These are phyloP conservation scores for Aspergillus luchuensis DNA, from an alignment of 2,329 filamentous ascomycete species.

Conservation along the genomic window DNA sequence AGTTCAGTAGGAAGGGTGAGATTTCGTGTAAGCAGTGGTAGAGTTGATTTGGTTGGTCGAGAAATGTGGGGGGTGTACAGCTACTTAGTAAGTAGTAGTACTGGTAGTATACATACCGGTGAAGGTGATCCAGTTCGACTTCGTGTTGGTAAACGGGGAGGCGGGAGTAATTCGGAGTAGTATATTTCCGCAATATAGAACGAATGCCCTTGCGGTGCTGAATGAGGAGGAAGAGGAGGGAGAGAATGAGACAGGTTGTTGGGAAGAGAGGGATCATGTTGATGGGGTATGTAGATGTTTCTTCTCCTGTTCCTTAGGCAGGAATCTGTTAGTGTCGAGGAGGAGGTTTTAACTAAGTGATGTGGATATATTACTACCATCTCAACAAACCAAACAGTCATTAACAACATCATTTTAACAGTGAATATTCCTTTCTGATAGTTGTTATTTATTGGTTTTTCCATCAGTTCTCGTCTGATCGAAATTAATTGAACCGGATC, in stretches of 20 bases:
- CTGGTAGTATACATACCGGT: not conserved
- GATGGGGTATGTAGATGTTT: not conserved
- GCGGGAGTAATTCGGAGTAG: not conserved
- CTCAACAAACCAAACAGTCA: too few species aligned
- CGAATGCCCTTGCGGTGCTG: constrained; percentile 9
- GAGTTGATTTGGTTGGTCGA: not conserved
- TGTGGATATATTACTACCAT: too few species aligned
- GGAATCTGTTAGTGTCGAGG: too few species aligned
- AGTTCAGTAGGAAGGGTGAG: too few species aligned
- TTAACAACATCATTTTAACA: too few species aligned
- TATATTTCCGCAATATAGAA: not conserved
- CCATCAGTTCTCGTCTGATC: too few species aligned
- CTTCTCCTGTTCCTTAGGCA: too few species aligned
- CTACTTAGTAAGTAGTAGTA: too few species aligned
- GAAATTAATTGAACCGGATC: too few species aligned
- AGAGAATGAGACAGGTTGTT: constrained; percentile 22
- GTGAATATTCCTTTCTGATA: too few species aligned
- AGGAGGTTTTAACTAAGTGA: too few species aligned
- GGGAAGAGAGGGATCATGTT: constrained; percentile 15
- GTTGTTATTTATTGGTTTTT: accelerated
- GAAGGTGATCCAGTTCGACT: not conserved
- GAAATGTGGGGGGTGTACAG: not conserved
- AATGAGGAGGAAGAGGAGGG: constrained; percentile 17
- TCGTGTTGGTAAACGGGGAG: not conserved
- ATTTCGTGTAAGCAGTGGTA: too few species aligned